Evolutionary conservation across 1,284 basidiomycete species (phyloP).

Genomic region (Rugosomyces carneus): DNA sequence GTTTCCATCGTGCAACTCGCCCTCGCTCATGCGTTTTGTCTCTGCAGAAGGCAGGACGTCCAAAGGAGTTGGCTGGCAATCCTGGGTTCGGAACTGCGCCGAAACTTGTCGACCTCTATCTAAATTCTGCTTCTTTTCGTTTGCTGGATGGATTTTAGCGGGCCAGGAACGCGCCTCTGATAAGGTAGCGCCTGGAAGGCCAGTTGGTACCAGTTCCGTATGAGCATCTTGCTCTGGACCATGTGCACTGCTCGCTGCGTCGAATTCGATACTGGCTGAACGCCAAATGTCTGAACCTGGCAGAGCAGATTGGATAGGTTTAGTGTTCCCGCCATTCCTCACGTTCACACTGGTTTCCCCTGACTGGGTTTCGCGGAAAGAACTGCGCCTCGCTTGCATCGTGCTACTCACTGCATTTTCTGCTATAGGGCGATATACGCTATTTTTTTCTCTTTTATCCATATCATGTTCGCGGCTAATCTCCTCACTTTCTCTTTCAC

Average conservation of each 20-base stretch:
- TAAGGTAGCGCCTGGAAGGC: neutral
- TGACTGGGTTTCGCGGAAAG: neutral
- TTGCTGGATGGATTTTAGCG: slow-evolving; percentile 1
- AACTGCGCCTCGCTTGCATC: neutral
- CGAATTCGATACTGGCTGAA: slow-evolving; percentile 5
- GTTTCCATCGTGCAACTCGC: slow-evolving; percentile 11
- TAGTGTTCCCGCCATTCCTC: neutral
- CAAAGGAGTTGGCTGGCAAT: neutral
- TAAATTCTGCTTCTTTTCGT: slow-evolving; percentile 11
- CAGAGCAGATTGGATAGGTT: neutral
- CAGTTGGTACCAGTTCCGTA: neutral
- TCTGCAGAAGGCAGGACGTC: neutral
- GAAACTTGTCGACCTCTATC: neutral
- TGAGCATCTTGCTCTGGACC: neutral
- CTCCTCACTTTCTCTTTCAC: slow-evolving; percentile 19
- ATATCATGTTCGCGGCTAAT: neutral
- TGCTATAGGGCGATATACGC: neutral
- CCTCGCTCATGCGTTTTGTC: slow-evolving; percentile 7
- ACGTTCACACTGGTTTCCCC: neutral
- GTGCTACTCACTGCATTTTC: slow-evolving; percentile 1
- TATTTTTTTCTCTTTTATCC: neutral
- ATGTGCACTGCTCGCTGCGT: neutral
- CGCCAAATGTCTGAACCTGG: neutral
- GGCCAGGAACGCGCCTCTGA: neutral
- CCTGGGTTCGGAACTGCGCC: neutral